Evolutionary conservation across 2,329 filamentous ascomycete genomes (phyloP), one percentile per base, ranked within the genome.

Genomic region (Epichloe coenophiala): DNA sequence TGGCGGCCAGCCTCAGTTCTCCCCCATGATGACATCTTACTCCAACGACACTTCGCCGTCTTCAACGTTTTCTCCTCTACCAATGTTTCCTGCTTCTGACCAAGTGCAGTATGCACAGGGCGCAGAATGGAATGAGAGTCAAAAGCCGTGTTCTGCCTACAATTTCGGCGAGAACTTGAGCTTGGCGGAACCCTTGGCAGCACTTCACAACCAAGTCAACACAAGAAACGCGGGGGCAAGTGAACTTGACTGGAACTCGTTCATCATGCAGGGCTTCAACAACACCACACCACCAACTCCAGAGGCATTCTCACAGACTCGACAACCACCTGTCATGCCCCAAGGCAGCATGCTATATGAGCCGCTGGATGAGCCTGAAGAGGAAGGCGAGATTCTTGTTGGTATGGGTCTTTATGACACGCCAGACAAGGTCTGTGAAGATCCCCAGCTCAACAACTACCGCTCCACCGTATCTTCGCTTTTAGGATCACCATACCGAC

Each of bases 381-480:
- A 80, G 31, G 78, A 79, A 44, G 83, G 80, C 38, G 85, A 89
- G 59, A 83, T 88, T 53, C 73, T 91, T 2, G 75, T 89, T n/a
- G 86, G 86, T 19, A 83, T 93, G 77, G 87, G 87, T 0, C 75
- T 93, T 0, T 93, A 93, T 64, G 86, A 88, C 59, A 71, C 78
- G 4, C 85, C 85, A 0, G 83, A 82, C 50, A 76, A 78, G 59
- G 59, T 65, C 41, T 65, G 72, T 7, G 66, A 70, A 19, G 74
- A 77, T 50, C 68, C 72, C 33, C 68, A 73, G 47, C 62, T 77
- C 50, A 68, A 79, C 65, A 72, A 77, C 67, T 74, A 80, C 66
- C 63, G 73, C 47, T 73, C 73, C 5, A 76, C 75, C 27, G 72
- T 78, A 51, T 74, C 71, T 37, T 72, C 74, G 27, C 63, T 86